Evolutionary conservation across 352 stramenopile genomes (phyloP), one percentile per base, ranked within the genome.

Genomic region (Phytophthora cactorum): DNA sequence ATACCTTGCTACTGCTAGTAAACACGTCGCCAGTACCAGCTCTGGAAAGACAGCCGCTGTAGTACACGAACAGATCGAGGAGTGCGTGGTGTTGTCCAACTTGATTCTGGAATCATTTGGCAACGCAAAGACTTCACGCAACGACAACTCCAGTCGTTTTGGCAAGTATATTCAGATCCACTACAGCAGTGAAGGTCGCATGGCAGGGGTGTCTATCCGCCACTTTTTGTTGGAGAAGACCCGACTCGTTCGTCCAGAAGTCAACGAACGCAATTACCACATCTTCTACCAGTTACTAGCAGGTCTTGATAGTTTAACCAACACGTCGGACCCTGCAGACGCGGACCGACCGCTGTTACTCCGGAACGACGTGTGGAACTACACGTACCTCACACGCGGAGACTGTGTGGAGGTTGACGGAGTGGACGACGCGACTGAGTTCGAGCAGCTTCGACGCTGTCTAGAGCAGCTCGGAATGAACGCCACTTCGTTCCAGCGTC

Each of bases 161-260:
- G 90, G 90, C 63, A 97, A 97, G 76, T 97, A 93, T 60, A 95
- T 95, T 39, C 86, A 95, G 68, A 93, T 95, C 54, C 78, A 90
- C 41, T 95, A 93, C 74, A 92, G 81, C 62, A 58, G 28, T 9
- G 79, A 94, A 66, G 84, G 84, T 0, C 82, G 84, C 54, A 93
- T 94, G 83, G 79, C 74, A 2, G 79, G 84, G 2, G 87, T 92
- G 1, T 90, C 83, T 3, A 95, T 95, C 29, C 84, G 82, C 3
- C 84, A 93, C 39, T 95, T 93, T 49, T 50, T 95, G 6, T 60
- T 95, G 25, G 85, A 95, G 74, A 95, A 95, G 63, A 92, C 85
- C 25, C 75, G 87, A 0, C 67, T 95, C 4, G 81, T 95, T 27
- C 69, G 86, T 58, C 85, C 84, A 0, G 80, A 91, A 61, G 68